Conservation (phyloP, 768 basidiomycete genomes). For the Thelephora aurantiotincta region DNA sequence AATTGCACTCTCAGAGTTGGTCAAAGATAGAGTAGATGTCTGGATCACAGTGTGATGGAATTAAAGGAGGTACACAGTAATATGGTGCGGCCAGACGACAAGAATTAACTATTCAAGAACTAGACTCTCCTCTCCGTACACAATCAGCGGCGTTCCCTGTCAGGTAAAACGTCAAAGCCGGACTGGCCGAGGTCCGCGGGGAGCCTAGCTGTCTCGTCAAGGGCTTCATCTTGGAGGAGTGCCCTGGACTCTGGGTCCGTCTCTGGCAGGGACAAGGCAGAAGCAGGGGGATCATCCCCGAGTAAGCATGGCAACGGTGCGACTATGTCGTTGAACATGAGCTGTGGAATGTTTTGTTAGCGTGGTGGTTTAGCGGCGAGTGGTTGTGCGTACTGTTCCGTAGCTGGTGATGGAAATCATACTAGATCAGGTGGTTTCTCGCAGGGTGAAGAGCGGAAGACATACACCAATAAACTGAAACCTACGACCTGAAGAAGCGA, state of each 20-base stretch:
- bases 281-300: constrained; percentile 15
- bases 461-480: constrained; percentile 83
- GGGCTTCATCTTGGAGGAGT: constrained; percentile 43
- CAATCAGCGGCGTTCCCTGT: constrained; percentile 6
- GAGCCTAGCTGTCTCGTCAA: constrained; percentile 75
- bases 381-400: constrained; percentile 45
- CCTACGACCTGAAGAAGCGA: constrained; percentile 73
- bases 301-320: constrained; percentile 45
- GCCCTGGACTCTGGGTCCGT: constrained; percentile 14
- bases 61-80: constrained; percentile 4
- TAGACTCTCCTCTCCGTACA: background rate
- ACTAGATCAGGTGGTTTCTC: constrained; percentile 1
- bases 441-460: constrained; percentile 9
- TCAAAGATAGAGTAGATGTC: too few relatives aligned
- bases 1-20: background rate
- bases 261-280: constrained; percentile 1
- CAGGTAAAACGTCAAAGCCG: constrained; percentile 72
- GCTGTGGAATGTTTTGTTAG: constrained; percentile 25
- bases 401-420: constrained; percentile 33
- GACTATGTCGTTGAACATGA: constrained; percentile 84
- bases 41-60: too few relatives aligned
- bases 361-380: constrained; percentile 4
- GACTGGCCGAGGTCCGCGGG: constrained; percentile 72
- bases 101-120: background rate
- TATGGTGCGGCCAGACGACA: constrained; percentile 25